Evolutionary conservation across 1,139 yeast genomes (phyloP).

Genomic region (Magnusiomyces magnusii): DNA sequence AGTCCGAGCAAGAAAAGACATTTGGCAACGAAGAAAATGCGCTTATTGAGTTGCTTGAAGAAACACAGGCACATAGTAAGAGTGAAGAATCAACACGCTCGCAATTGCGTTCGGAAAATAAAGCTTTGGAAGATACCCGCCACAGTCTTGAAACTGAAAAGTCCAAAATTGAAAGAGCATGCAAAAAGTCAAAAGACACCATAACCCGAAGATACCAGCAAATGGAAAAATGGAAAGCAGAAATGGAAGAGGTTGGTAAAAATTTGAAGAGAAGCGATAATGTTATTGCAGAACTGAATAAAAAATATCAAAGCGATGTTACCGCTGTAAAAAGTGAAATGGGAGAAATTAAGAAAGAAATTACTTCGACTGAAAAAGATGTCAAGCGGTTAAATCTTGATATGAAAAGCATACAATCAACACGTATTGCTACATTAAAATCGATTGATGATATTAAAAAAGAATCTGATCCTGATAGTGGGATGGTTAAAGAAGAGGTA

Average conservation of each 20-base stretch:
- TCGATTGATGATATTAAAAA: slow-evolving; percentile 18
- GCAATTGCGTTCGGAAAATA: slow-evolving; percentile 43
- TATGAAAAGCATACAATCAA: slow-evolving; percentile 19
- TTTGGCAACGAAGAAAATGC: slow-evolving; percentile 38
- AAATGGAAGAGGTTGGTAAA: slow-evolving; percentile 19
- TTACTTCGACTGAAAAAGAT: slow-evolving; percentile 37
- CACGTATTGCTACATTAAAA: slow-evolving; percentile 19
- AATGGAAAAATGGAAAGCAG: slow-evolving; percentile 21
- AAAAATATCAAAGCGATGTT: neutral
- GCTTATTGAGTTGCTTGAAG: slow-evolving; percentile 38
- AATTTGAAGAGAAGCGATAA: slow-evolving; percentile 11
- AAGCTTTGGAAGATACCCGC: slow-evolving; percentile 40
- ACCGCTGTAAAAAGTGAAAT: slow-evolving; percentile 4
- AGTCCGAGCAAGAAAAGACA: slow-evolving; percentile 37
- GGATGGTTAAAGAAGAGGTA: slow-evolving; percentile 22
- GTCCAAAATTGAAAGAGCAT: slow-evolving; percentile 28
- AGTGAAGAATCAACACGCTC: slow-evolving; percentile 44
- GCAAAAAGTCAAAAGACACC: slow-evolving; percentile 23
- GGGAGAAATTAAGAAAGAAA: slow-evolving; percentile 21
- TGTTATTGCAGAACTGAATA: slow-evolving; percentile 2
- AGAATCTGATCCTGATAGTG: slow-evolving; percentile 24
- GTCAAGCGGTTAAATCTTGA: slow-evolving; percentile 28
- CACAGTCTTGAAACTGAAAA: slow-evolving; percentile 35
- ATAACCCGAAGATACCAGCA: slow-evolving; percentile 19
- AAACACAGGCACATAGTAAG: slow-evolving; percentile 39